These are phyloP conservation scores for Leishmania arabica DNA, from an alignment of 208 protist species.

Conservation along the genomic window DNA sequence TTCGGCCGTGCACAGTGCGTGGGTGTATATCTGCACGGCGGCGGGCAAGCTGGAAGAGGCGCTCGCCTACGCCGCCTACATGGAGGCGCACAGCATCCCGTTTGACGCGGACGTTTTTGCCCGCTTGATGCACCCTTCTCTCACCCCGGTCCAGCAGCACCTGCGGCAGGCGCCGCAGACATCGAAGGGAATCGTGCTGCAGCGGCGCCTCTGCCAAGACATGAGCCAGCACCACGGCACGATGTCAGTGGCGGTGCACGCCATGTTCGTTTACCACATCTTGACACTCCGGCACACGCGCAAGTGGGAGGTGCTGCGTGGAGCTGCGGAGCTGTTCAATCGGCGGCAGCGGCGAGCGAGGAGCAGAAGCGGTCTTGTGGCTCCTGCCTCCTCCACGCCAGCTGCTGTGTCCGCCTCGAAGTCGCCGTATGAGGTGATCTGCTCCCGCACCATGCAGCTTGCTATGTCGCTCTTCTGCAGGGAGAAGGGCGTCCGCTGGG, in stretches of 20 bases:
- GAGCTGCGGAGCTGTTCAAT: constrained; percentile 23
- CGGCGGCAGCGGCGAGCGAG: background rate
- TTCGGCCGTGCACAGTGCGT: constrained; percentile 60
- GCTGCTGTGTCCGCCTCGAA: constrained; percentile 7
- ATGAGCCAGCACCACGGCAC: constrained; percentile 35
- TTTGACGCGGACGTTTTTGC: constrained; percentile 80
- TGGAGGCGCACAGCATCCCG: constrained; percentile 48
- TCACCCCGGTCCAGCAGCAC: constrained; percentile 41
- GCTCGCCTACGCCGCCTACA: constrained; percentile 46
- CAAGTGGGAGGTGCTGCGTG: constrained; percentile 82
- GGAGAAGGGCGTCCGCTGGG: constrained; percentile 78
- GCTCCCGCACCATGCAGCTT: constrained; percentile 64
- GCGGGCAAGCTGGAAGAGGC: constrained; percentile 58
- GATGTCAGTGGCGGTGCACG: constrained; percentile 60
- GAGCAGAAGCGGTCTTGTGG: background rate
- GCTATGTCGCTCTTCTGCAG: constrained; percentile 52
- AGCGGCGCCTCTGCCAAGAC: constrained; percentile 62
- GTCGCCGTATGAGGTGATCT: constrained; percentile 22
- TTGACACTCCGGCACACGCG: constrained; percentile 71
- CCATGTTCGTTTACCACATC: constrained; percentile 83
- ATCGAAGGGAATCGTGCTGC: constrained; percentile 68
- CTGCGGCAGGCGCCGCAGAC: constrained; percentile 36
- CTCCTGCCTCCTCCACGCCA: background rate
- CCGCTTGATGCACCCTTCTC: constrained; percentile 75
- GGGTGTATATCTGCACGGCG: constrained; percentile 73